These are phyloP conservation scores for Xylariales sp. DNA, from an alignment of 2,329 filamentous ascomycete genomes.

Conservation along the genomic window DNA sequence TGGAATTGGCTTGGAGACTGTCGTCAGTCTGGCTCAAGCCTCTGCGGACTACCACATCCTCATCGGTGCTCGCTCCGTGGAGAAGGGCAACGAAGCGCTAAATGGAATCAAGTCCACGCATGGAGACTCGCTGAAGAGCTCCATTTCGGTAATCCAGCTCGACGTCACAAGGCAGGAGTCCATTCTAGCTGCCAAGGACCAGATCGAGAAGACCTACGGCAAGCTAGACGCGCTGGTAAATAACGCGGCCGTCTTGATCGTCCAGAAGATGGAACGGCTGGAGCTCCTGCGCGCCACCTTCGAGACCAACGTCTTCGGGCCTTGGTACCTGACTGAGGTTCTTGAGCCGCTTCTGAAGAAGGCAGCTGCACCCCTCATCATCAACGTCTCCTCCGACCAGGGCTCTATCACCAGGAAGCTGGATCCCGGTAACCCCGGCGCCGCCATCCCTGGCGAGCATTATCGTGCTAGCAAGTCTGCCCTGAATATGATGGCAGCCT, in stretches of 20 bases:
- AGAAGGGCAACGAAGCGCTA: conserved; percentile 32
- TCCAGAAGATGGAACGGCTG: conserved; percentile 15
- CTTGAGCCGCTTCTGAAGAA: conserved; percentile 26
- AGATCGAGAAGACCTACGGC: conserved; percentile 19
- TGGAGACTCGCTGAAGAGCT: conserved; percentile 38
- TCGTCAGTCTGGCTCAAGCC: conserved; percentile 27
- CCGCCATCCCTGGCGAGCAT: conserved; percentile 24
- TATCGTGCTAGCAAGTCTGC: conserved; percentile 39
- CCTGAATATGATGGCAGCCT: conserved; percentile 34
- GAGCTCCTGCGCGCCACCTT: conserved; percentile 33
- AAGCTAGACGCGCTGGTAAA: conserved; percentile 31
- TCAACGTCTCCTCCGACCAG: conserved; percentile 34
- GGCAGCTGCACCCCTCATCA: conserved; percentile 26
- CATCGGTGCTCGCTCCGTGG: conserved; percentile 29
- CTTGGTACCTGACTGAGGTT: conserved; percentile 22
- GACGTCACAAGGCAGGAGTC: conserved; percentile 20
- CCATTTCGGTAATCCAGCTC: conserved; percentile 45
- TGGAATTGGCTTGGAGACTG: conserved; percentile 42
- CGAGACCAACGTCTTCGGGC: conserved; percentile 32
- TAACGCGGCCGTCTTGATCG: conserved; percentile 28
- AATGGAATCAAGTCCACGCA: conserved; percentile 33
- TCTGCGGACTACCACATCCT: conserved; percentile 34
- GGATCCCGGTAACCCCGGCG: conserved; percentile 23
- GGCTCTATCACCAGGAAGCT: conserved; percentile 26
- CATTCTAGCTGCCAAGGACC: conserved; percentile 18